Evolutionary conservation across 768 basidiomycete species (phyloP), one percentile per base, ranked within the genome.

Genomic region (Lactarius tabidus): DNA sequence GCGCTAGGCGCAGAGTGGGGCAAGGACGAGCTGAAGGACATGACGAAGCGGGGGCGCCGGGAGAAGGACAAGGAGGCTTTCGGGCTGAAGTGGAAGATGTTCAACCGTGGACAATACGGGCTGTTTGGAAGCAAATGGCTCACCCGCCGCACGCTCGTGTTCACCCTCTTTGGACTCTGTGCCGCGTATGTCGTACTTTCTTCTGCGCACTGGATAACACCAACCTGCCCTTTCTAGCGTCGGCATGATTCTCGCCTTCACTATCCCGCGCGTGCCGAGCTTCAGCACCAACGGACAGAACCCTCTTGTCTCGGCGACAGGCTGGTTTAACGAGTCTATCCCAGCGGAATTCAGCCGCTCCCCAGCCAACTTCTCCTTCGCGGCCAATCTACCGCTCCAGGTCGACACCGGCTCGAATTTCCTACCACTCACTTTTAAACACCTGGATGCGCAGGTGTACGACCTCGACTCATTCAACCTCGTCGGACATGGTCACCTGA

Each of bases 1-100:
- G 91, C 91, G 2, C 80, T 98, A 3, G 95, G 95, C 23, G 79
- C 95, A 0, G 95, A 98, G 77, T 98, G 95, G 95, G 83, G 83
- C 29, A 85, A 86, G 57, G 78, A 82, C 23, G 95, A 98, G 74
- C 76, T 97, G 74, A 83, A 81, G 56, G 82, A 83, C 41, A 89
- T 93, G 84, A 90, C 89, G 1, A 89, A 87, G 71, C 77, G 85
- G 2, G 90, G 84, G 6, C 84, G 83, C 72, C 79, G 82, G 33
- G 88, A 92, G 75, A 79, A 82, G 57, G 85, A 84, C 72, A 71
- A 77, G 17, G 85, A 85, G 56, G 72, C 76, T 56, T 80, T 85
- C 63, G 76, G 71, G 61, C 79, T 83, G 59, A 83, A 85, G 68
- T 93, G 87, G 87, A 85, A 81, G 68, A 82, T 82, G 28, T 96